Conservation (phyloP, 345 rosid genomes). For the Raphanus raphanistrum region DNA sequence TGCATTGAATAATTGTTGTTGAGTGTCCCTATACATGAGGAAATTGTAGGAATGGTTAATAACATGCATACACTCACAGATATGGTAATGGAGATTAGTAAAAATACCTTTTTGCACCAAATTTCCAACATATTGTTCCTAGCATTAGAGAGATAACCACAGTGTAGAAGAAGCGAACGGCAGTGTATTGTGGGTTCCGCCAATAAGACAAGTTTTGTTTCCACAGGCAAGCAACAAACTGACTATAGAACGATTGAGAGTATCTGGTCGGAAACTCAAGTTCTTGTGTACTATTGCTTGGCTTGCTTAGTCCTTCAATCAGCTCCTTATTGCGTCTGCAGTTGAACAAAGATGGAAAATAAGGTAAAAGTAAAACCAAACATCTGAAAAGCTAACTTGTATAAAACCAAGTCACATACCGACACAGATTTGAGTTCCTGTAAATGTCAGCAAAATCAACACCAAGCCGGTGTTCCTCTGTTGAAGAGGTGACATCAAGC, state of each 20-base stretch:
- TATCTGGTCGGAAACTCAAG: slow-evolving; percentile 79
- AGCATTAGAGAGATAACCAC: slow-evolving; percentile 87
- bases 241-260: slow-evolving; percentile 68
- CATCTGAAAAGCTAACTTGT: no score
- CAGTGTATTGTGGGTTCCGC: slow-evolving; percentile 96
- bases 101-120: slow-evolving; percentile 73
- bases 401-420: slow-evolving; percentile 45
- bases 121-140: slow-evolving; percentile 95
- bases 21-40: slow-evolving; percentile 54
- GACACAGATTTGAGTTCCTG: slow-evolving; percentile 63
- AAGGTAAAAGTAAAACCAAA: neutral
- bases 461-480: slow-evolving; percentile 79
- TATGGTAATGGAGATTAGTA: neutral
- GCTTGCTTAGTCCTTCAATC: slow-evolving; percentile 76
- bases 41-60: slow-evolving; percentile 3
- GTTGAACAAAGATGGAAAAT: slow-evolving; percentile 19
- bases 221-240: slow-evolving; percentile 90
- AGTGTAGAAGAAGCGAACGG: slow-evolving; percentile 95
- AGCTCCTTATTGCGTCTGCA: slow-evolving; percentile 68
- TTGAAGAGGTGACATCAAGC: slow-evolving; percentile 83
- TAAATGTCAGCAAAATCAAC: slow-evolving; percentile 90
- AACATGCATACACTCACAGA: no score
- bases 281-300: slow-evolving; percentile 60
- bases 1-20: slow-evolving; percentile 83
- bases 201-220: slow-evolving; percentile 95